Evolutionary conservation across 1,284 basidiomycete genomes (phyloP), one percentile per base, ranked within the genome.

Genomic region (Albatrellus sp.): DNA sequence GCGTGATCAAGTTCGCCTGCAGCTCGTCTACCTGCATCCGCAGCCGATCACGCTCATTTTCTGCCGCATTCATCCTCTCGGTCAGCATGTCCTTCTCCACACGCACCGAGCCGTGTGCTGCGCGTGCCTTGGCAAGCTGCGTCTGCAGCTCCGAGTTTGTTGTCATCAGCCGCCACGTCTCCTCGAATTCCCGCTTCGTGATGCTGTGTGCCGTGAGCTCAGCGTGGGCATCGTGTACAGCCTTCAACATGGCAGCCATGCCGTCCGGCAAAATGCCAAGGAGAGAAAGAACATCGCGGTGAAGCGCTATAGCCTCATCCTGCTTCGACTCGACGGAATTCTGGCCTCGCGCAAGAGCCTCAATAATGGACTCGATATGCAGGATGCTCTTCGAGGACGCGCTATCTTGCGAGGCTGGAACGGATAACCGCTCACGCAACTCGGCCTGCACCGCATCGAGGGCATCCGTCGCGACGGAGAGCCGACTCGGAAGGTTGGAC

Each of bases 41-140:
- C 41, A 84, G 57, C 7, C 62, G 61, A 14, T 85, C 79, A 12
- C 80, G 72, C 46, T 88, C 84, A 16, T 57, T 64, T 55, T 88
- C 84, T 1, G 66, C 64, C n/a, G 64, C 62, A 31, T 58, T 61
- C 20, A 84, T 60, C 49, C 79, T 80, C 50, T 85, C 80, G 33
- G 55, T 60, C 31, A 86, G 57, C 39, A 73, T 64, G 45, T 87
- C 85, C 62, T 87, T 87, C 66, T 89, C 85, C 16, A 82, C 82
- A n/a, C 81, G 76, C 9, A 81, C 71, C 56, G 83, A 79, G 3
- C 83, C 83, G 54, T 86, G 80, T 13, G 75, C 75, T 14, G 75
- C 74, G 40, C 84, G 78, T 37, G 84, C 81, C 60, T 83, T 86
- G 4, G 73, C 72, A 8, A 88, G 55, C 53, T 86, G 78, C 19